Conservation (phyloP, 768 basidiomycete genomes). For the Leccinum longicurvipes region DNA sequence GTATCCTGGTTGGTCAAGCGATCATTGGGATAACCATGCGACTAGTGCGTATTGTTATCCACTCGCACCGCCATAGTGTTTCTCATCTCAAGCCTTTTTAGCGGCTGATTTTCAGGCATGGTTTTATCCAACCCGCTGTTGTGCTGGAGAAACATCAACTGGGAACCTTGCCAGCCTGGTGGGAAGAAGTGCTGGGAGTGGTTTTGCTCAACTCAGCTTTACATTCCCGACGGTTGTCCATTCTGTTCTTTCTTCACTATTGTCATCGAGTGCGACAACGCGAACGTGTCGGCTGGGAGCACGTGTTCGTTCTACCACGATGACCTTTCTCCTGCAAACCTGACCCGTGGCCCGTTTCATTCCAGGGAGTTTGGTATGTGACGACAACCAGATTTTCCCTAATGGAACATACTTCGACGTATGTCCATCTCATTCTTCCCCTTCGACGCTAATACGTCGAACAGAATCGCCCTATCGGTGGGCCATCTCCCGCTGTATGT, state of each 20-base stretch:
- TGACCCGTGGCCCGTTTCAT: not conserved
- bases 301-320: slow-evolving; percentile 6
- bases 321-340: not conserved
- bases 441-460: not conserved
- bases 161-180: not conserved
- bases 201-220: not conserved
- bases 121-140: not conserved
- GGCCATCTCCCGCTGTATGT: too few species aligned
- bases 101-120: not conserved
- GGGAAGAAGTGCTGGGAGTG: not conserved
- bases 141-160: slow-evolving; percentile 1
- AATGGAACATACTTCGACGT: slow-evolving; percentile 6
- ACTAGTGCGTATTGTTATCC: not conserved
- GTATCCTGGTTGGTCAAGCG: slow-evolving; percentile 2
- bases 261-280: slow-evolving; percentile 7
- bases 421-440: not conserved
- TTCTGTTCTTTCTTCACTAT: slow-evolving; percentile 6
- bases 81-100: not conserved
- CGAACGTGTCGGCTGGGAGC: not conserved
- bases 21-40: not conserved
- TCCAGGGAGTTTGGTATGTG: slow-evolving; percentile 3
- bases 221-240: not conserved
- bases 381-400: slow-evolving; percentile 5
- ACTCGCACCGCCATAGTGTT: not conserved
- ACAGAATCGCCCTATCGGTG: too few species aligned